A percentile compares a stretch with the other conserved stretches of the same genome.
phyloP scores from a whole-genome alignment of 805 yeast species.

The Hermanozyma aechmeae region DNA sequence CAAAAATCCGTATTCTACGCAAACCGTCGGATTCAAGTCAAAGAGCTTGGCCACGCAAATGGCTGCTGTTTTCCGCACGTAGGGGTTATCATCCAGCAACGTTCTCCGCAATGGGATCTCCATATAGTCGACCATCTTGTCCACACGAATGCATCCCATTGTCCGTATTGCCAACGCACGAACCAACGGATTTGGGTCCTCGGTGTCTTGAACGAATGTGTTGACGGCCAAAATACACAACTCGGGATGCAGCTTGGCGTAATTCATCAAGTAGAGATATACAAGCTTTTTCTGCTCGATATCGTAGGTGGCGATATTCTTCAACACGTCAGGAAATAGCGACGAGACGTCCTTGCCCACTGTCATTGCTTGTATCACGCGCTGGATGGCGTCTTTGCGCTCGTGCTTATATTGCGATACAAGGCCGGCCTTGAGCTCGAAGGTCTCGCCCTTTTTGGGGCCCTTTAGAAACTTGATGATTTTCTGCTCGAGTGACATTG shows the following conservation, averaged over 20 bases:
- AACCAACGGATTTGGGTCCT: conserved; percentile 93
- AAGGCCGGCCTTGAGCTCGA: conserved; percentile 79
- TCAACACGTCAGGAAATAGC: conserved; percentile 89
- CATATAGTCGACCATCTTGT: conserved; percentile 90
- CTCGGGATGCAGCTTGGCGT: conserved; percentile 95
- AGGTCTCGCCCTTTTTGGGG: conserved; percentile 65
- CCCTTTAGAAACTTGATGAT: conserved; percentile 34
- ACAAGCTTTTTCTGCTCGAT: conserved; percentile 94
- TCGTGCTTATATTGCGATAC: conserved; percentile 94
- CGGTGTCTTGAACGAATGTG: conserved; percentile 91
- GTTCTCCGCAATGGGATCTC: conserved; percentile 83
- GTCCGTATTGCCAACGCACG: conserved; percentile 95
- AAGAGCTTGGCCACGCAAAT: conserved; percentile 93
- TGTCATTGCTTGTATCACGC: conserved; percentile 97
- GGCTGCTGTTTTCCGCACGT: conserved; percentile 96
- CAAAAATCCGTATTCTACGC: conserved; percentile 82
- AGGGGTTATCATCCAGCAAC: conserved; percentile 86
- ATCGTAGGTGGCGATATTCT: conserved; percentile 94
- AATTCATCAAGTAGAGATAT: conserved; percentile 90
- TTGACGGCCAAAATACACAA: conserved; percentile 92
- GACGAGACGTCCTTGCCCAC: conserved; percentile 94
- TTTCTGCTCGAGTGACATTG: conserved; percentile 34
- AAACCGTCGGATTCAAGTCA: conserved; percentile 71
- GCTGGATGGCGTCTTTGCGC: conserved; percentile 91
- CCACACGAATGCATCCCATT: conserved; percentile 97